Conservation (phyloP, 129 eudicot species). For the Tanacetum coccineum region DNA sequence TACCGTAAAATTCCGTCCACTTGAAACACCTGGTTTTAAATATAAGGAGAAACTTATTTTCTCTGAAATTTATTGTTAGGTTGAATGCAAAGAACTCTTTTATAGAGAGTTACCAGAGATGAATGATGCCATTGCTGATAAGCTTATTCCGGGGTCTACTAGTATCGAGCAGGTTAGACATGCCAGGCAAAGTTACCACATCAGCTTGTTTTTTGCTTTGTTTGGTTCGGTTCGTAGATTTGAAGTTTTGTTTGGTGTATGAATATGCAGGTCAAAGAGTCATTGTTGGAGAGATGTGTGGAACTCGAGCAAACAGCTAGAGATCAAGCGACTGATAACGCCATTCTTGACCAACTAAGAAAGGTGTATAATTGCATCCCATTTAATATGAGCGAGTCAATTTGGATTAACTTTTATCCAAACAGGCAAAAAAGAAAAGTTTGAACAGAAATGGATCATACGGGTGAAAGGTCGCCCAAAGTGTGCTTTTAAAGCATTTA, state of each 20-base stretch:
- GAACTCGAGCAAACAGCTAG: slow-evolving; percentile 92
- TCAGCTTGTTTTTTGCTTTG: not conserved
- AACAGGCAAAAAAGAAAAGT: not conserved
- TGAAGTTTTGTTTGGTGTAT: slow-evolving; percentile 1
- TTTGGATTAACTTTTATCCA: not conserved
- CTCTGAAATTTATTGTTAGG: slow-evolving; percentile 41
- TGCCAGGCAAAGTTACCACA: not conserved
- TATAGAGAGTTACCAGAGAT: slow-evolving; percentile 83
- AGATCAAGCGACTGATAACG: slow-evolving; percentile 94
- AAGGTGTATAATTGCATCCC: slow-evolving; percentile 42
- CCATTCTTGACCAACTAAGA: slow-evolving; percentile 75
- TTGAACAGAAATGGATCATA: not conserved
- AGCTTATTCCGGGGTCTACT: slow-evolving; percentile 77
- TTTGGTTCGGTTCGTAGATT: not conserved
- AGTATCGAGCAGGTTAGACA: slow-evolving; percentile 66
- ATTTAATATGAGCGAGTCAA: not conserved
- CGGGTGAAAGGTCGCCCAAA: not conserved
- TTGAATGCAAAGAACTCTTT: slow-evolving; percentile 91
- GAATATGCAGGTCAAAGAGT: slow-evolving; percentile 64
- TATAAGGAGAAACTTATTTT: not conserved
- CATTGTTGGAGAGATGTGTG: slow-evolving; percentile 55
- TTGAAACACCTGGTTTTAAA: not conserved
- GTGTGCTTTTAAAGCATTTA: not conserved
- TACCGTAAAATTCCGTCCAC: too few relatives aligned
- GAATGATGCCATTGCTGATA: slow-evolving; percentile 74